Evolutionary conservation across 768 basidiomycete species (phyloP).

Genomic region (Tubosaeta brunneosetosa): DNA sequence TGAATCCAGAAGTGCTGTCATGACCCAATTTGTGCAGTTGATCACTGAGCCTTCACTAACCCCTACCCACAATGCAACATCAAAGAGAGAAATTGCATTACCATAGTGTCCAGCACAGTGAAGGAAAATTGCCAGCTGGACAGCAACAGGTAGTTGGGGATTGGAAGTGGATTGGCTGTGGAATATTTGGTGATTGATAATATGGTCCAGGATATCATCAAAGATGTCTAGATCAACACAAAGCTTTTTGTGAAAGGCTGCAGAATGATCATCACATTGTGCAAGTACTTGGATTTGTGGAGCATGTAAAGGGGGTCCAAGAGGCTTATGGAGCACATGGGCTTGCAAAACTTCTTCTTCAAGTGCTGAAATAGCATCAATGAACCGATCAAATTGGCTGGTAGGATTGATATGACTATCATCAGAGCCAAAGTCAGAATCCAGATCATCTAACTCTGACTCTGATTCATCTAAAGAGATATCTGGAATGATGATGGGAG

Average conservation of each 20-base stretch:
- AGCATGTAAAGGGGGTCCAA: not conserved
- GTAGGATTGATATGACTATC: not conserved
- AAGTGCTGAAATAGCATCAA: not conserved
- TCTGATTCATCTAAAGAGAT: not conserved
- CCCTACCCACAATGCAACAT: conserved; percentile 15
- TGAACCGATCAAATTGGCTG: not conserved
- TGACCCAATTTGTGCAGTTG: conserved; percentile 18
- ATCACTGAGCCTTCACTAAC: conserved; percentile 12
- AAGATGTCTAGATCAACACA: not conserved
- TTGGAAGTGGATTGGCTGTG: not conserved
- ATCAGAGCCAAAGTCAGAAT: not conserved
- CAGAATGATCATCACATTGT: not conserved
- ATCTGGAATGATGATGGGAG: not conserved
- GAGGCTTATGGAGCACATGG: not conserved
- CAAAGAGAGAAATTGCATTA: conserved; percentile 7
- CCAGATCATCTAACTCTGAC: no score
- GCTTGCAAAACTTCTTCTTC: not conserved
- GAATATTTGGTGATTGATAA: not conserved
- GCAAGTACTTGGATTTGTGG: not conserved
- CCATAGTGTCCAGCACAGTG: conserved; percentile 2
- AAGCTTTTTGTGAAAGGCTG: not conserved
- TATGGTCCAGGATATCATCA: conserved; percentile 2
- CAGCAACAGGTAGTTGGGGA: not conserved
- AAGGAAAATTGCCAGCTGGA: conserved; percentile 5
- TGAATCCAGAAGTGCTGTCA: conserved; percentile 13